Conservation (phyloP, 2,329 filamentous ascomycete species). For the Macroventuria anomochaeta region DNA sequence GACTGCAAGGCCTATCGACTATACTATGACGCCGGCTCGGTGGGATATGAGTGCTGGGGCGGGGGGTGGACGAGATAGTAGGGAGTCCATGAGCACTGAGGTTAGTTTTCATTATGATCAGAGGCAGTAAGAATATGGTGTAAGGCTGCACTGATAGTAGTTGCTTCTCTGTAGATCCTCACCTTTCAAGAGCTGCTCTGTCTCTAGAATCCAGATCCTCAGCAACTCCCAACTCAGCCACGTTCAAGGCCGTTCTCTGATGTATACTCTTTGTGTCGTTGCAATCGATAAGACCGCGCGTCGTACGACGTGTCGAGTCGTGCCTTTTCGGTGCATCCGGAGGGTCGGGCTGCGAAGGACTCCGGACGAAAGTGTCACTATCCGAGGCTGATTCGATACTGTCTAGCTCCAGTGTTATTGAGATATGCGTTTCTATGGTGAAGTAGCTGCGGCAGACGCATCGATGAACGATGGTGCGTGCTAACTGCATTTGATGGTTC, state of each 20-base stretch:
- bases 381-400: not conserved
- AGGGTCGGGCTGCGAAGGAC: not conserved
- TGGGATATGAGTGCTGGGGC: not conserved
- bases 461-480: not conserved
- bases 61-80: not conserved
- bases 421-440: not conserved
- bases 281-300: conserved; percentile 2
- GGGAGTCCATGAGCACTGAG: not conserved
- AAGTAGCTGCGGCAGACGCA: not conserved
- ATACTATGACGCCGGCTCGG: not conserved
- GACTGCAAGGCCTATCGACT: not conserved
- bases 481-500: not conserved
- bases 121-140: not conserved
- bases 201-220: too few species aligned
- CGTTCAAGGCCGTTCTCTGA: too few species aligned
- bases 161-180: too few species aligned
- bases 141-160: not conserved
- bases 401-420: not conserved
- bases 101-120: not conserved
- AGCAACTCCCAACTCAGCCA: too few species aligned
- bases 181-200: too few species aligned
- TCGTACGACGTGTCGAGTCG: not conserved
- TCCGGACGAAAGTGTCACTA: not conserved
- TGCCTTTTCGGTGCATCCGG: not conserved
- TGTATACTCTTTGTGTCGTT: not conserved